Conservation (phyloP, 2,329 filamentous ascomycete genomes). For the Calcarisporium arbuscula region DNA sequence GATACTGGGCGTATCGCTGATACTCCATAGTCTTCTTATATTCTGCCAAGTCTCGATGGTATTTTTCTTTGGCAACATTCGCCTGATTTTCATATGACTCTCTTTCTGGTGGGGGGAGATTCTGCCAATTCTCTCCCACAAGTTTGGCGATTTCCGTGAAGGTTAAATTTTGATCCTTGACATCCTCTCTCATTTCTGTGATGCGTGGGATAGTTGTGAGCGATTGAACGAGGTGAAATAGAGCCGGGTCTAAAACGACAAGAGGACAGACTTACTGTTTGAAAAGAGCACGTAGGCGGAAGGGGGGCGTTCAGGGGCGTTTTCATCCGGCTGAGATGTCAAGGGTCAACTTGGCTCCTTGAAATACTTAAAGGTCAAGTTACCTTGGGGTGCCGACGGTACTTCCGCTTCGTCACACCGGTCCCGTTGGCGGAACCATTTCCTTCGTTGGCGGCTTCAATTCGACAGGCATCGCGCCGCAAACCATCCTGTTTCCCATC, state of each 20-base stretch:
- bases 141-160: slow-evolving; percentile 82
- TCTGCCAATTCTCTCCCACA: slow-evolving; percentile 78
- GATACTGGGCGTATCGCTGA: slow-evolving; percentile 62
- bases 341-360: slow-evolving; percentile 1
- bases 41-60: slow-evolving; percentile 62
- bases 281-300: slow-evolving; percentile 84
- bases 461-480: slow-evolving; percentile 40
- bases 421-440: too few species aligned
- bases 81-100: slow-evolving; percentile 69
- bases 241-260: neutral
- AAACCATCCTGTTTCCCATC: slow-evolving; percentile 48
- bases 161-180: slow-evolving; percentile 69
- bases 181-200: slow-evolving; percentile 66
- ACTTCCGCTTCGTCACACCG: slow-evolving; percentile 61
- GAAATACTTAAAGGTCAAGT: too few species aligned
- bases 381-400: slow-evolving; percentile 71
- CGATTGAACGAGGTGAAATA: neutral
- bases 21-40: slow-evolving; percentile 74
- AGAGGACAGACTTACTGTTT: slow-evolving; percentile 58
- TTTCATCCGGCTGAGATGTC: slow-evolving; percentile 58
- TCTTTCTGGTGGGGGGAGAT: slow-evolving; percentile 57
- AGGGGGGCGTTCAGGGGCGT: slow-evolving; percentile 72
- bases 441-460: slow-evolving; percentile 38
- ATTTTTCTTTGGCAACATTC: slow-evolving; percentile 67
- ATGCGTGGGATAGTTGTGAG: neutral